These are phyloP conservation scores for Rhodosorus marinus DNA, from an alignment of 23 red algal species.

Conservation along the genomic window DNA sequence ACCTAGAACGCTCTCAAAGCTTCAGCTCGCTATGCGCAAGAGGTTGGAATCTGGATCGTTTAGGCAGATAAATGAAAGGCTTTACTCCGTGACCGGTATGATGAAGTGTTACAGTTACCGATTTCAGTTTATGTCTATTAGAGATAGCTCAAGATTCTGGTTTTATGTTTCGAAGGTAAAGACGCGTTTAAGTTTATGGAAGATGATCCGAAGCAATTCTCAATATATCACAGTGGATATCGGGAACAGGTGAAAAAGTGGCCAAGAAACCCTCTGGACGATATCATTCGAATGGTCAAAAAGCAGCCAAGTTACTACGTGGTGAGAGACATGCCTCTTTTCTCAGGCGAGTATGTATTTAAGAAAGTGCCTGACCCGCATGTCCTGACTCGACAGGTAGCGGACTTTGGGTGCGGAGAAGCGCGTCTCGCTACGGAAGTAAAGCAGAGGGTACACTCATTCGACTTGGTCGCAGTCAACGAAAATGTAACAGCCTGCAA, in stretches of 20 bases:
- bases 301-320: neutral
- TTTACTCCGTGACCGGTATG: no score
- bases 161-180: no score
- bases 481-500: slow-evolving; percentile 53
- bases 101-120: no score
- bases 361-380: slow-evolving; percentile 1
- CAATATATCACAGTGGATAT: slow-evolving; percentile 72
- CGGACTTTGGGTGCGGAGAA: slow-evolving; percentile 59
- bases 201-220: slow-evolving; percentile 49
- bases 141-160: no score
- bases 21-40: no score
- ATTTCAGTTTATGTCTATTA: no score
- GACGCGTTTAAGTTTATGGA: slow-evolving; percentile 20
- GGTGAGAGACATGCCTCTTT: neutral
- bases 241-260: slow-evolving; percentile 46
- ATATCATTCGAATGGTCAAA: slow-evolving; percentile 13
- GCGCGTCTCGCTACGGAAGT: slow-evolving; percentile 26
- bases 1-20: no score
- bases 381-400: slow-evolving; percentile 4
- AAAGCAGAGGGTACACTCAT: slow-evolving; percentile 29
- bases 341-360: neutral
- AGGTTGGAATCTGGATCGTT: no score
- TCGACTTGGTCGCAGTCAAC: slow-evolving; percentile 62
- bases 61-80: no score
- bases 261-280: slow-evolving; percentile 71